Evolutionary conservation across 2,329 filamentous ascomycete genomes (phyloP), one percentile per base, ranked within the genome.

Genomic region (Fusarium sp.): DNA sequence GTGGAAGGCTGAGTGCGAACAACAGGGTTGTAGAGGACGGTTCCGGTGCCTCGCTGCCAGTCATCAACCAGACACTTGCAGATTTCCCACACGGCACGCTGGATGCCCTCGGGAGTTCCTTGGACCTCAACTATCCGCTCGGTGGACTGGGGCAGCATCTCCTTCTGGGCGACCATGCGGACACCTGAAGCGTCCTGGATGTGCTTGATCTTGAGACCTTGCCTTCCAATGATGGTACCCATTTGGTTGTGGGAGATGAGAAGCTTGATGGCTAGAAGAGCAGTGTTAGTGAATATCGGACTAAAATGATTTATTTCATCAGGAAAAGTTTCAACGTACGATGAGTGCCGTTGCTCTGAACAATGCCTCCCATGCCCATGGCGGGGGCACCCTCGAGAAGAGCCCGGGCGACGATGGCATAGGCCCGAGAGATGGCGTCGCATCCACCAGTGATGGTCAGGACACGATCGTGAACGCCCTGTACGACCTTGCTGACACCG

Each of bases 201-300:
- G 83, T 98, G 94, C 90, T 99, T 99, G 89, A 99, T 99, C 89
- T 98, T 99, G 77, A 98, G 89, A 69, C 97, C 97, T 83, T 97
- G 94, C 76, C 95, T 92, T 79, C 97, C 97, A 81, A 99, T 99
- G 86, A 99, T 98, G 80, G 97, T 99, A 72, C 97, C 97, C 97
- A 99, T 99, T 86, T 99, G 97, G 84, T 98, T 98, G 87, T 99
- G 96, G 37, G 97, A 99, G 84, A 99, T 98, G 82, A 99, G 92
- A 35, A 99, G 92, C 82, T 98, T 98, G 84, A 99, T 94, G 71
- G 97, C 97, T 99, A 77, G 25, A 70, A 17, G 32, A 54, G 32
- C 9, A 17, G 30, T 38, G 73, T 79, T 65, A 79, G 74, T 60
- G 27, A 30, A 27, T 17, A 38, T 30, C 14, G 58, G 45, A 32